Base-by-base conservation (phyloP, 345 rosid species). In the Linum usitatissimum region DNA sequence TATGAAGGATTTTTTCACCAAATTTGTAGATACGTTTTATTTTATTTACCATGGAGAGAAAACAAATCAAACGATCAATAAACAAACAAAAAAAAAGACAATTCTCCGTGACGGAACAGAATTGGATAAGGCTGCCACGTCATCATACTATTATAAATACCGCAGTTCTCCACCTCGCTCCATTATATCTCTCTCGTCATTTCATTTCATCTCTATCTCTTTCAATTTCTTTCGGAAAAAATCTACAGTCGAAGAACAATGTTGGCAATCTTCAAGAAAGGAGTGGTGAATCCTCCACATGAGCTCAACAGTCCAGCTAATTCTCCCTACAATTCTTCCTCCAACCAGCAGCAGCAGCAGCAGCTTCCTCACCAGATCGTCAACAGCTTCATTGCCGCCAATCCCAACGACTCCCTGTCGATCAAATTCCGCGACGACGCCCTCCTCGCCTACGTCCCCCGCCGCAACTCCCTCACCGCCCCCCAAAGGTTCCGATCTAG, bases 271-370 rank as follows among this genome's bases (percentile, higher is more conserved):
- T 92, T 92, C 62, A 96, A 84, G 58, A 79, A 85, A 59, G 73
- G 85, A 2, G 80, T 79, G 64, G 97, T 83, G 53, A 78, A 92
- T 64, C 94, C 98, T 17, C 98, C 97, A 7, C 86, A 84, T 64
- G 98, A 92, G 84, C 91, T 92, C 13, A 78, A 87, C 64, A 87
- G 97, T 65, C 98, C 98, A 34, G 86, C 89, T 21, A 79, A 93
- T 34, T 71, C 70, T 15, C 30, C 66, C 18, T 67, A 77, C 57
- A 66, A 81, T 0, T 81, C 97, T 38, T 73, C 71, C 18, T 36
- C 66, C 21, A 64, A 78, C 60, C 65, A 82, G 0, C 74, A 63
- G 66, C 74, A 59, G 66, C 74, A 59, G 60, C 86, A 88, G 10
- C 87, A 92, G 74, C 83, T 66, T n/a, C 90, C 97, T 5, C 73